Conservation (phyloP, 495 filamentous ascomycete genomes). For the Penicillium roqueforti region DNA sequence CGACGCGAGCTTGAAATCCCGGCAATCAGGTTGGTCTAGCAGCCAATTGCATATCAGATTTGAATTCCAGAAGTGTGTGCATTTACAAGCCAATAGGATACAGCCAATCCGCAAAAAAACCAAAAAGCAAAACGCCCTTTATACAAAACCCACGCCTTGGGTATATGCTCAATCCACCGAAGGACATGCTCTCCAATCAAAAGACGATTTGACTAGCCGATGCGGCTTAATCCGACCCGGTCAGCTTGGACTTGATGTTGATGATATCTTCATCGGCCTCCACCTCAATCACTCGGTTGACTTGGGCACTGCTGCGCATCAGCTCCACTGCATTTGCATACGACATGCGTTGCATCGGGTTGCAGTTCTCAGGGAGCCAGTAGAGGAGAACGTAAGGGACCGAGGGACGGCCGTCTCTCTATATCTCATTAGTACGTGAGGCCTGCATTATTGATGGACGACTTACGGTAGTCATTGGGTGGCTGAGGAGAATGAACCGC, state of each 20-base stretch:
- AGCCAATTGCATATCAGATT: neutral
- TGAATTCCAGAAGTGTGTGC: constrained; percentile 1
- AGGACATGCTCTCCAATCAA: neutral
- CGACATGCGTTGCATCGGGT: constrained; percentile 78
- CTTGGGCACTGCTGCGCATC: constrained; percentile 86
- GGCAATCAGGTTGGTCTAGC: neutral
- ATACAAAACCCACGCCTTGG: constrained; percentile 7
- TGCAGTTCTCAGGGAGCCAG: constrained; percentile 87
- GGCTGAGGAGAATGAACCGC: constrained; percentile 82
- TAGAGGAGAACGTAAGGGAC: constrained; percentile 91
- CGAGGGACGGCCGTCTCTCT: constrained; percentile 59
- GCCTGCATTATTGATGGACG: neutral
- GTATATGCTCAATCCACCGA: constrained; percentile 7
- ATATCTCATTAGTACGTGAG: constrained; percentile 2
- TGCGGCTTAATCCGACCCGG: constrained; percentile 36
- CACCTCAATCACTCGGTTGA: constrained; percentile 75
- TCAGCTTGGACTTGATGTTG: constrained; percentile 65
- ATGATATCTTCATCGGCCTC: constrained; percentile 71
- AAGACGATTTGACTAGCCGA: neutral
- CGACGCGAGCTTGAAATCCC: constrained; percentile 1
- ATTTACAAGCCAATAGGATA: constrained; percentile 1
- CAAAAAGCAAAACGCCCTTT: constrained; percentile 2
- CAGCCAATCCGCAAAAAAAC: constrained; percentile 2
- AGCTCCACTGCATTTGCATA: constrained; percentile 94
- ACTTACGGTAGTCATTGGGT: constrained; percentile 77